phyloP scores from a whole-genome alignment of 1,284 basidiomycete genomes.

The Ustilago tritici region DNA sequence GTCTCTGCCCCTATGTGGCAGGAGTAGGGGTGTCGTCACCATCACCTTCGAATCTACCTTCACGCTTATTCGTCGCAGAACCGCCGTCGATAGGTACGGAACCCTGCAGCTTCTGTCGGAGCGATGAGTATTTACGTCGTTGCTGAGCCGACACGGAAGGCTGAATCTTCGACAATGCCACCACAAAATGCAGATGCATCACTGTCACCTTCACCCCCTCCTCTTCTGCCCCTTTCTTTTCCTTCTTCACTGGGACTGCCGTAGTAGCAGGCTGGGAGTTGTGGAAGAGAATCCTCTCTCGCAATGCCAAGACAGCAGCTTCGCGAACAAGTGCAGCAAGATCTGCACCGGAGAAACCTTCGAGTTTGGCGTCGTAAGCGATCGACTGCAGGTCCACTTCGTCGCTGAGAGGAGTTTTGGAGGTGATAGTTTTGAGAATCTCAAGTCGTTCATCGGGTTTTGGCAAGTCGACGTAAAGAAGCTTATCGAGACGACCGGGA shows the following conservation, averaged over 20 bases:
- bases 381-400: slow-evolving; percentile 54
- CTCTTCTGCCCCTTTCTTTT: slow-evolving; percentile 10
- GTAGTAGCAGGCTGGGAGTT: slow-evolving; percentile 20
- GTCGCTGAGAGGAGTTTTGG: slow-evolving; percentile 80
- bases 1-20: slow-evolving; percentile 10
- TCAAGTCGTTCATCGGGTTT: slow-evolving; percentile 82
- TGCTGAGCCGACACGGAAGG: slow-evolving; percentile 87
- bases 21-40: slow-evolving; percentile 15
- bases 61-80: slow-evolving; percentile 11
- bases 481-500: slow-evolving; percentile 93
- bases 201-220: slow-evolving; percentile 53
- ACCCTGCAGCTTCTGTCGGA: slow-evolving; percentile 42
- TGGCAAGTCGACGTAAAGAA: slow-evolving; percentile 95
- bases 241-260: slow-evolving; percentile 8
- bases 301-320: slow-evolving; percentile 86
- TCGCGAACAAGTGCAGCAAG: slow-evolving; percentile 71
- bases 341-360: slow-evolving; percentile 68
- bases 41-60: slow-evolving; percentile 18
- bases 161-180: slow-evolving; percentile 83
- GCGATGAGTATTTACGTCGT: slow-evolving; percentile 77
- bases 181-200: slow-evolving; percentile 77
- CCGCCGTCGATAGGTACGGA: slow-evolving; percentile 39
- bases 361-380: slow-evolving; percentile 52
- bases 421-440: slow-evolving; percentile 76
- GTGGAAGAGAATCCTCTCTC: slow-evolving; percentile 70